These are phyloP conservation scores for Penicillium brasilianum DNA, from an alignment of 2,329 filamentous ascomycete genomes.

Conservation along the genomic window DNA sequence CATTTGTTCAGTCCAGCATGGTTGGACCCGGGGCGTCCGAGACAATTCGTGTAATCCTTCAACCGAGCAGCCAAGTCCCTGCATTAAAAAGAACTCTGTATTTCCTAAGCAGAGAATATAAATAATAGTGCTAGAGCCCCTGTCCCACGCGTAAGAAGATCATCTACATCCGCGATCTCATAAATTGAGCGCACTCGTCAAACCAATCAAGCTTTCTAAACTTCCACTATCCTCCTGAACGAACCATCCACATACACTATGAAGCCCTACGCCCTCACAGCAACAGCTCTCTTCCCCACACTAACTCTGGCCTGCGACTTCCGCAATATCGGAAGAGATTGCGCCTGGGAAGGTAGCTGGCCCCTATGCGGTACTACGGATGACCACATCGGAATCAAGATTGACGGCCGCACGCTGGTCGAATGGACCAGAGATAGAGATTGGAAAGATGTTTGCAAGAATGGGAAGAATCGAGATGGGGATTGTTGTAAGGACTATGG, in stretches of 20 bases:
- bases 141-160: not conserved
- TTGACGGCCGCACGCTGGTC: slow-evolving; percentile 16
- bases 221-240: not conserved
- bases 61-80: slow-evolving; percentile 3
- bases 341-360: slow-evolving; percentile 14
- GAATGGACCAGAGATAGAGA: slow-evolving; percentile 12
- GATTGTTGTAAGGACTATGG: slow-evolving; percentile 16
- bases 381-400: slow-evolving; percentile 9
- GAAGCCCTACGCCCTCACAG: not conserved
- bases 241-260: not conserved
- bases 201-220: not conserved
- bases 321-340: slow-evolving; percentile 14
- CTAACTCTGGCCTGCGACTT: slow-evolving; percentile 8
- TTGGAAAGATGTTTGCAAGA: slow-evolving; percentile 11
- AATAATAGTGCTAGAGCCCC: not conserved
- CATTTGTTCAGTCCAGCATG: not conserved
- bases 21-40: not conserved
- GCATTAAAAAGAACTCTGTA: not conserved
- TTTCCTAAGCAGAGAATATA: not conserved
- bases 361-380: slow-evolving; percentile 13
- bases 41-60: not conserved
- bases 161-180: not conserved
- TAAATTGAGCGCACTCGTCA: too few relatives aligned
- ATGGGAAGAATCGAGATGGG: not conserved
- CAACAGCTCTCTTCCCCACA: not conserved